phyloP scores from a whole-genome alignment of 192 early-diverging fungal genomes.

The Coemansia sp. region DNA sequence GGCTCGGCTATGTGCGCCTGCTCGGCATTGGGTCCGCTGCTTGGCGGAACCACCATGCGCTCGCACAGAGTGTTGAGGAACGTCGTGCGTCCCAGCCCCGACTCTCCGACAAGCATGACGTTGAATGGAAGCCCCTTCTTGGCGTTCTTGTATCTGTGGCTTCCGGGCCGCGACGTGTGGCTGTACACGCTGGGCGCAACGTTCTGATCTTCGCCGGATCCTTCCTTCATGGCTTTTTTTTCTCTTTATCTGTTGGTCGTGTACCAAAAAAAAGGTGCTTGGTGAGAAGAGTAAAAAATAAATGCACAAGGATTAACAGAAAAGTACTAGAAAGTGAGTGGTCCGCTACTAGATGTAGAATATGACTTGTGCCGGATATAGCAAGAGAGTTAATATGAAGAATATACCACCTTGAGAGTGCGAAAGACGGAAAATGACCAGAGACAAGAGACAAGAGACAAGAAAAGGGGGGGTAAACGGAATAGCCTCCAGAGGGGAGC shows the following conservation, averaged over 20 bases:
- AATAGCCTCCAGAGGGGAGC: neutral
- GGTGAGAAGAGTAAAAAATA: neutral
- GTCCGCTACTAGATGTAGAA: neutral
- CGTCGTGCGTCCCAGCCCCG: slow-evolving; percentile 97
- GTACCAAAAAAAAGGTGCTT: neutral
- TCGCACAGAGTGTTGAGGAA: slow-evolving; percentile 99
- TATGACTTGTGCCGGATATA: neutral
- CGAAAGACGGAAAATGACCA: neutral
- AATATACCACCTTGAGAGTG: neutral
- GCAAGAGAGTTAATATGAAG: neutral
- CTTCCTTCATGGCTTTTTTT: slow-evolving; percentile 31
- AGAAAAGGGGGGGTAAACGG: neutral
- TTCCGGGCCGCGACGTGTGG: slow-evolving; percentile 53
- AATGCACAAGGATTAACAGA: neutral
- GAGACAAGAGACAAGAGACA: neutral
- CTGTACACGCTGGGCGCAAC: slow-evolving; percentile 54
- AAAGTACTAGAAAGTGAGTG: neutral
- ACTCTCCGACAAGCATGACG: slow-evolving; percentile 93
- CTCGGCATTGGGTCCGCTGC: slow-evolving; percentile 66
- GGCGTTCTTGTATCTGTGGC: slow-evolving; percentile 85
- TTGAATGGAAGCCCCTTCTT: slow-evolving; percentile 97
- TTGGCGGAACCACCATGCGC: slow-evolving; percentile 68
- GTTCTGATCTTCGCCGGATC: slow-evolving; percentile 59
- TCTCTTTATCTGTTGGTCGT: too few species aligned
- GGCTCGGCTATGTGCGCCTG: slow-evolving; percentile 84